Evolutionary conservation across 805 yeast species (phyloP).

Genomic region (Candida lessepsii): DNA sequence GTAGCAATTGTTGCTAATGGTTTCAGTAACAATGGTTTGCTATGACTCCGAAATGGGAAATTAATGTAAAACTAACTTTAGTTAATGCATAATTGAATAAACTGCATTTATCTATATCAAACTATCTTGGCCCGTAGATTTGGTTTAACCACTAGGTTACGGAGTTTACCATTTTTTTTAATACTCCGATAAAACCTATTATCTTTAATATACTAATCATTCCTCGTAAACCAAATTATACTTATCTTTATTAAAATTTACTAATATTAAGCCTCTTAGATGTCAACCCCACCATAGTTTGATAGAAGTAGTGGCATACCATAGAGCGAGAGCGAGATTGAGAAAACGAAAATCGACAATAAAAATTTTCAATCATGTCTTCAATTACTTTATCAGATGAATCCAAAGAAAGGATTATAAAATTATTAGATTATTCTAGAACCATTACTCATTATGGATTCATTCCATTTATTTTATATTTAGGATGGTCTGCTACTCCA

Average conservation of each 20-base stretch:
- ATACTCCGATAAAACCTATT: too few relatives aligned
- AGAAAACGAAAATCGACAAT: conserved; percentile 3
- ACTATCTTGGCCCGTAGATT: too few relatives aligned
- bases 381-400: conserved; percentile 44
- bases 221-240: too few relatives aligned
- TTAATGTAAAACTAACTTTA: neutral
- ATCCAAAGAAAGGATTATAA: conserved; percentile 80
- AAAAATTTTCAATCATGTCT: conserved; percentile 11
- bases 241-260: too few relatives aligned
- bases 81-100: neutral
- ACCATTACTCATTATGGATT: conserved; percentile 94
- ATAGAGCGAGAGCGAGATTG: neutral
- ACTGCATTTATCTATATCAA: too few relatives aligned
- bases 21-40: neutral
- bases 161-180: too few relatives aligned
- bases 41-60: neutral
- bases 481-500: conserved; percentile 69
- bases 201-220: too few relatives aligned
- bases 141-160: too few relatives aligned
- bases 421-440: conserved; percentile 77
- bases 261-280: too few relatives aligned
- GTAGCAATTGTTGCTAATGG: conserved; percentile 7
- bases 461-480: conserved; percentile 90
- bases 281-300: neutral
- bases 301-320: too few relatives aligned